A percentile compares a stretch with the other conserved stretches of the same genome.
Evolutionary conservation across 768 basidiomycete genomes (phyloP).

Genomic region (Phanerodontia chrysosporium): DNA sequence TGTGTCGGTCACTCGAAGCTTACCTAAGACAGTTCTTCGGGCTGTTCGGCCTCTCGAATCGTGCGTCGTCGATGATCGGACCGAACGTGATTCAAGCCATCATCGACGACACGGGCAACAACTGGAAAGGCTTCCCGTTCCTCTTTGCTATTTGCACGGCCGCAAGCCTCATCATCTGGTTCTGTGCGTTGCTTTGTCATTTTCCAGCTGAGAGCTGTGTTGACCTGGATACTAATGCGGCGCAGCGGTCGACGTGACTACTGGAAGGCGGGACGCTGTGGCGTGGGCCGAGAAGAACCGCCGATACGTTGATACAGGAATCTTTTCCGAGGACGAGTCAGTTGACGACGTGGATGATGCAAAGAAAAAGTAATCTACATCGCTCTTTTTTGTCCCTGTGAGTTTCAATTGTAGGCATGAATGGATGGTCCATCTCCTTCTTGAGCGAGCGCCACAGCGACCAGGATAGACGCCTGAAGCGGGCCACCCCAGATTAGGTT

Average conservation of each 20-base stretch:
- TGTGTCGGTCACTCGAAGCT: background rate
- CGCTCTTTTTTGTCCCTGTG: background rate
- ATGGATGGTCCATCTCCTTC: background rate
- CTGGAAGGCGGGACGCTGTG: conserved; percentile 35
- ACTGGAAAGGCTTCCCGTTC: conserved; percentile 85
- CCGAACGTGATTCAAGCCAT: conserved; percentile 84
- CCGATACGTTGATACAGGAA: conserved; percentile 21
- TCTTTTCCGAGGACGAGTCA: conserved; percentile 17
- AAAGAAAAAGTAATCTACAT: conserved; percentile 9
- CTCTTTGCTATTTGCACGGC: conserved; percentile 64
- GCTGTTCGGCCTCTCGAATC: conserved; percentile 78
- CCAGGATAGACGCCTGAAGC: background rate
- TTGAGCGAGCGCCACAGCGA: no score
- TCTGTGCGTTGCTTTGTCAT: conserved; percentile 34
- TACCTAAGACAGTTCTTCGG: conserved; percentile 64
- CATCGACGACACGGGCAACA: conserved; percentile 65
- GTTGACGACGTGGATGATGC: conserved; percentile 12
- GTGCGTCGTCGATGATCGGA: conserved; percentile 83
- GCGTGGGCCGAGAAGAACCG: conserved; percentile 32
- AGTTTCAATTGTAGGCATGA: background rate
- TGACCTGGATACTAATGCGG: no score
- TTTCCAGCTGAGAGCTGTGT: no score
- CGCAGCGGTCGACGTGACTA: conserved; percentile 33
- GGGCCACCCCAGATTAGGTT: no score
- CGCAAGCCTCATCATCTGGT: conserved; percentile 76